phyloP scores from a whole-genome alignment of 257 asterid species.

The Solanum sitiens region DNA sequence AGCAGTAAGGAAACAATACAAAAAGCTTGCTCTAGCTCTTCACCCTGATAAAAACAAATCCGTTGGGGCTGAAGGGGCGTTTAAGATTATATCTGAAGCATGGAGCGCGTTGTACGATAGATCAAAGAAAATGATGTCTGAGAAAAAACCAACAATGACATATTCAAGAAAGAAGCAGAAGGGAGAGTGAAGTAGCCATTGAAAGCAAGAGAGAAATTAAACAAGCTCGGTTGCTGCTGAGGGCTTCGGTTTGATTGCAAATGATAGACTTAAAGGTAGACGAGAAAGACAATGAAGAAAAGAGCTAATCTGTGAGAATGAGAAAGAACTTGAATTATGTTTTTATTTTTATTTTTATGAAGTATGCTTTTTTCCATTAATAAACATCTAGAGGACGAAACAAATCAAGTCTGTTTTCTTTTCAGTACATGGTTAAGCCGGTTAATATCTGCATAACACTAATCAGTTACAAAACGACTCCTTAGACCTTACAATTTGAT shows the following conservation, averaged over 20 bases:
- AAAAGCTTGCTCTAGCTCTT: background rate
- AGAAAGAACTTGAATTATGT: background rate
- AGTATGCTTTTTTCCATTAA: background rate
- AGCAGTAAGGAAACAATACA: background rate
- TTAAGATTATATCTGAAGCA: background rate
- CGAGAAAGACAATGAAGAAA: background rate
- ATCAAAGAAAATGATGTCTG: background rate
- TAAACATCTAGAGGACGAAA: background rate
- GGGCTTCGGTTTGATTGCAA: background rate
- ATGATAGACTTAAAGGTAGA: background rate
- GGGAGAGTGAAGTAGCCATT: background rate
- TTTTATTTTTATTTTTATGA: too few relatives aligned
- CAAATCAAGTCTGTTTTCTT: background rate
- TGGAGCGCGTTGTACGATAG: background rate
- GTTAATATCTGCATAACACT: too few relatives aligned
- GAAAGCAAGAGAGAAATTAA: too few relatives aligned
- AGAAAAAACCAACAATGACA: background rate
- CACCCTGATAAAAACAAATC: background rate
- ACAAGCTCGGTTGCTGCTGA: too few relatives aligned
- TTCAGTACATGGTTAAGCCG: background rate
- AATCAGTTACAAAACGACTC: accelerated
- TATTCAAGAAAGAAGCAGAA: background rate
- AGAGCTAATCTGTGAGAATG: background rate
- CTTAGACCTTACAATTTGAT: too few relatives aligned
- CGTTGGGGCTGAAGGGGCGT: background rate